Evolutionary conservation across 805 yeast species (phyloP).

Genomic region (Myxozyma sirexii): DNA sequence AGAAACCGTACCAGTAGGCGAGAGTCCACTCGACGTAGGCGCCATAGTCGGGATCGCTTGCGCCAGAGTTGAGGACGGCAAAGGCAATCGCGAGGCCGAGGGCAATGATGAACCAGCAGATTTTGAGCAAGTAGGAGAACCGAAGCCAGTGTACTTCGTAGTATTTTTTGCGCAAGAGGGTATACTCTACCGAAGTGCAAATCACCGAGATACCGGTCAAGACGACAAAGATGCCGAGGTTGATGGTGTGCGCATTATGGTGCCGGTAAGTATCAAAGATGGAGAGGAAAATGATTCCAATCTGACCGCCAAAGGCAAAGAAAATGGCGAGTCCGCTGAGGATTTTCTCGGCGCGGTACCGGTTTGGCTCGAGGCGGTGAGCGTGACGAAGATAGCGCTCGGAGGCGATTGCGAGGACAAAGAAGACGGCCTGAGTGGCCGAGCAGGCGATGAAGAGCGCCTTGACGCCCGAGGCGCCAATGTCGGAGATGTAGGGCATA

Average conservation of each 20-base stretch:
- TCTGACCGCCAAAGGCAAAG: conserved; percentile 60
- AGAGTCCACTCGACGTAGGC: conserved; percentile 79
- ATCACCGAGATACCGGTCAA: conserved; percentile 59
- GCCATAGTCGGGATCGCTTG: not conserved
- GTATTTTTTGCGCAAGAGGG: conserved; percentile 51
- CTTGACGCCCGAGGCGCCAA: conserved; percentile 84
- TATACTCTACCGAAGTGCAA: conserved; percentile 49
- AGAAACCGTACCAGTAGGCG: conserved; percentile 80
- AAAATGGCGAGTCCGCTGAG: conserved; percentile 50
- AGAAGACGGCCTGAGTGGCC: conserved; percentile 75
- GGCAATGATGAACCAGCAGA: conserved; percentile 68
- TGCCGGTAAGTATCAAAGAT: conserved; percentile 67
- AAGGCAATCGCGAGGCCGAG: conserved; percentile 69
- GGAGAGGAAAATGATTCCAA: conserved; percentile 74
- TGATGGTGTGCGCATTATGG: conserved; percentile 56
- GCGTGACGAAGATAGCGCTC: conserved; percentile 65
- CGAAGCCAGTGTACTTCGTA: conserved; percentile 46
- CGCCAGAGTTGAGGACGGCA: conserved; percentile 47
- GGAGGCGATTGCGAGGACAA: conserved; percentile 60
- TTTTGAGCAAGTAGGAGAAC: conserved; percentile 53
- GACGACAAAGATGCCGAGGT: conserved; percentile 74
- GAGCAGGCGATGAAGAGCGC: conserved; percentile 82
- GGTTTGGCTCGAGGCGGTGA: conserved; percentile 59
- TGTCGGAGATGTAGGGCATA: conserved; percentile 73
- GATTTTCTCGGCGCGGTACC: conserved; percentile 48